Base-by-base conservation (phyloP, 1,284 basidiomycete genomes). In the Fomitopsis pinicola region DNA sequence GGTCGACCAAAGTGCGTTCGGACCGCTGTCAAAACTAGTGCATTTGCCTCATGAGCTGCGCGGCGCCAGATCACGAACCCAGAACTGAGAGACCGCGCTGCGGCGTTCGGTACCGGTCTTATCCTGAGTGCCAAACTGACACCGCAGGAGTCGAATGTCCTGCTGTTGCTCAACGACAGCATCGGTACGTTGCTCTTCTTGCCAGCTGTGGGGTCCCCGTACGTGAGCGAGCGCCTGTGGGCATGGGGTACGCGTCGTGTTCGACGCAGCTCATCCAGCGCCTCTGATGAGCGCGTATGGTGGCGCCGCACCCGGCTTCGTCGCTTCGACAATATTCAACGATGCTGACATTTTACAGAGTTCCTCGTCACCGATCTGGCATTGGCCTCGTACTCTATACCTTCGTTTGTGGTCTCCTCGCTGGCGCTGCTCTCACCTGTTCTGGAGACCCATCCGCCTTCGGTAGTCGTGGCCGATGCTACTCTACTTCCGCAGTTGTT, bases 341-440 rank as follows among this genome's bases (percentile, higher is more conserved):
- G 30, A 8, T 33, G 5, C 30, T 33, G 30, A 33, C 2, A 8
- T 33, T 8, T 9, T 60, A 2, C 68, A 93, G 91, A 93, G 71
- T 92, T 91, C 66, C 67, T 93, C 64, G 80, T 92, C 57, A 79
- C 84, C 26, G 91, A 93, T 73, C 78, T 93, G 33, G 91, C 91
- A 4, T 79, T 93, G 40, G 85, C 89, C 4, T 83, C 85, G 1
- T 80, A 87, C 66, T 87, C 86, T 7, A 85, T 93, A 58, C 77
- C 83, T 2, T 90, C 91, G 0, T 80, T 89, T 66, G 92, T 90
- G 1, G 75, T 92, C 48, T 76, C 83, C 19, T 82, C 85, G 0
- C 73, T 81, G 8, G 78, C 77, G 14, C 72, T 92, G 12, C 78
- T 93, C 48, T 77, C 83, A 0, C 74, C 78, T 5, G 81, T 89